phyloP scores from a whole-genome alignment of 2,329 filamentous ascomycete genomes.

The Aureobasidium sp. region DNA sequence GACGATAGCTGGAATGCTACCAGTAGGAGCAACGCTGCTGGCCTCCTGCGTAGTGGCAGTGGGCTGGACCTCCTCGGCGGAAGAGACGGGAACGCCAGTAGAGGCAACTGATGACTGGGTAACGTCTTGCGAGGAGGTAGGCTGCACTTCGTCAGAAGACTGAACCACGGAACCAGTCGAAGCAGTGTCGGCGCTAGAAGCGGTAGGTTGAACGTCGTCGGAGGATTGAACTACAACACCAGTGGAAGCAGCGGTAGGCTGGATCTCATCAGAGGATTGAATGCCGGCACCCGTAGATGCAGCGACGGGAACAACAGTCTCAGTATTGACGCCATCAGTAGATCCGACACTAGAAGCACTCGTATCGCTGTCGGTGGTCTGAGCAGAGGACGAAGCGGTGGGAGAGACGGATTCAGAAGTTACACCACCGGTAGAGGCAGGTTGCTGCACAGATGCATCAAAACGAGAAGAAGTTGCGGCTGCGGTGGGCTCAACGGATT shows the following conservation, averaged over 20 bases:
- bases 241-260: background rate
- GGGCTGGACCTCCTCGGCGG: background rate
- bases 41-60: background rate
- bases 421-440: conserved; percentile 7
- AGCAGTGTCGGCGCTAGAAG: background rate
- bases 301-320: background rate
- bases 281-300: conserved; percentile 4
- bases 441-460: background rate
- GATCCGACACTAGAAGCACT: background rate
- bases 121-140: background rate
- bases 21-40: conserved; percentile 10
- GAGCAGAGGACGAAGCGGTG: background rate
- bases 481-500: conserved; percentile 4
- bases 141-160: conserved; percentile 1
- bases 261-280: background rate
- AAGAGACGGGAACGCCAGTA: background rate
- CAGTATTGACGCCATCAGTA: background rate
- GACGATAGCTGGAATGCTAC: conserved; percentile 19
- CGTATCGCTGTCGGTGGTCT: background rate
- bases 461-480: background rate
- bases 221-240: background rate
- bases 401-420: conserved; percentile 2
- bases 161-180: background rate
- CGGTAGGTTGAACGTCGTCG: background rate
- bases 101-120: background rate